These are phyloP conservation scores for Crithidia sp. DNA, from an alignment of 208 protist genomes.

Conservation along the genomic window DNA sequence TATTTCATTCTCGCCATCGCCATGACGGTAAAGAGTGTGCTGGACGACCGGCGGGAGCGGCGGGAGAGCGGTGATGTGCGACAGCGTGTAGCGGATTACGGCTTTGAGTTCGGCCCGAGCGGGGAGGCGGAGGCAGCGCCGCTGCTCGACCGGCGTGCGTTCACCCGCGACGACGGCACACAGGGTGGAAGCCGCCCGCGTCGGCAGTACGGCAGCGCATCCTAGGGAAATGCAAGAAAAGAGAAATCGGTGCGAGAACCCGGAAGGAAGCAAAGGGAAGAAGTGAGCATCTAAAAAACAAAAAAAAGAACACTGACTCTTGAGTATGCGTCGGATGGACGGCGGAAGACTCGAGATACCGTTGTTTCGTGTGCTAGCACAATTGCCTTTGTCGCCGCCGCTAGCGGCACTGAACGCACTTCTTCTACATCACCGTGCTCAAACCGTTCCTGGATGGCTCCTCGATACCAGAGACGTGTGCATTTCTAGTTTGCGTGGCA, in stretches of 20 bases:
- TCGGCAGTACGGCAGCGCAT: not conserved
- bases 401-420: too few species aligned
- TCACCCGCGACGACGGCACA: not conserved
- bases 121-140: slow-evolving; percentile 11
- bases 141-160: slow-evolving; percentile 27
- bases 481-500: too few species aligned
- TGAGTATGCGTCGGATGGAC: not conserved
- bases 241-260: too few species aligned
- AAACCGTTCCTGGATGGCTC: too few species aligned
- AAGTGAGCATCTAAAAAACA: not conserved
- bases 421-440: too few species aligned
- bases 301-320: not conserved
- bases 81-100: slow-evolving; percentile 29
- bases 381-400: not conserved
- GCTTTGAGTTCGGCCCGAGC: not conserved
- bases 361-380: not conserved
- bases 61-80: slow-evolving; percentile 2
- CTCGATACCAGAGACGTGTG: too few species aligned
- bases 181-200: not conserved
- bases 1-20: slow-evolving; percentile 65
- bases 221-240: not conserved
- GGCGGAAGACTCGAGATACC: not conserved
- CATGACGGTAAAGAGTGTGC: slow-evolving; percentile 36
- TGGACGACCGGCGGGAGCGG: slow-evolving; percentile 25
- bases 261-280: too few species aligned